Evolutionary conservation across 768 basidiomycete genomes (phyloP).

Genomic region (Amanita rimosa): DNA sequence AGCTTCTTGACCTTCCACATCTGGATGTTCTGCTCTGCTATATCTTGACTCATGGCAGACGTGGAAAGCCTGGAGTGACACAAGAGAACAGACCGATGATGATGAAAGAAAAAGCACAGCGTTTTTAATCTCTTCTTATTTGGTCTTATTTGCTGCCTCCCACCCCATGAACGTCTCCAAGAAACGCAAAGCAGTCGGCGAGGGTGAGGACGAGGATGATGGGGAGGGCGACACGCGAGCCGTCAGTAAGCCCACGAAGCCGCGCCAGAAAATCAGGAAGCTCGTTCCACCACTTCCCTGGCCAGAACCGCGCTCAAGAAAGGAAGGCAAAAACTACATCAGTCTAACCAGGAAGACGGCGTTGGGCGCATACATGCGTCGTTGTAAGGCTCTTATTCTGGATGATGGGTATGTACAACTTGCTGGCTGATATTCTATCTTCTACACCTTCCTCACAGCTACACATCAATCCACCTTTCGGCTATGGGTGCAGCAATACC

Average conservation of each 20-base stretch:
- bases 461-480: slow-evolving; percentile 61
- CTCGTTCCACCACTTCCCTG: slow-evolving; percentile 67
- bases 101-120: background rate
- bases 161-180: slow-evolving; percentile 17
- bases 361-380: slow-evolving; percentile 61
- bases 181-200: slow-evolving; percentile 27
- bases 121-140: slow-evolving; percentile 9
- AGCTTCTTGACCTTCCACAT: slow-evolving; percentile 99
- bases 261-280: slow-evolving; percentile 35
- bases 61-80: slow-evolving; percentile 13
- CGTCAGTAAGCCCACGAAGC: background rate
- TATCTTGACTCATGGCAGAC: slow-evolving; percentile 70
- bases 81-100: slow-evolving; percentile 10
- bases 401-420: slow-evolving; percentile 52
- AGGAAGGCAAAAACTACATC: slow-evolving; percentile 72
- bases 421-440: background rate
- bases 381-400: slow-evolving; percentile 63
- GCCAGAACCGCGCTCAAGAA: slow-evolving; percentile 69
- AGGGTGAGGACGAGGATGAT: background rate
- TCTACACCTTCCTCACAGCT: slow-evolving; percentile 26
- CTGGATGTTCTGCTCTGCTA: slow-evolving; percentile 91
- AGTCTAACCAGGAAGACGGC: slow-evolving; percentile 71
- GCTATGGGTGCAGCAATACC: slow-evolving; percentile 91
- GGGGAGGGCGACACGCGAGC: background rate
- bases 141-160: slow-evolving; percentile 12